Conservation (phyloP, 2,329 filamentous ascomycete genomes). For the Exophiala sp. region DNA sequence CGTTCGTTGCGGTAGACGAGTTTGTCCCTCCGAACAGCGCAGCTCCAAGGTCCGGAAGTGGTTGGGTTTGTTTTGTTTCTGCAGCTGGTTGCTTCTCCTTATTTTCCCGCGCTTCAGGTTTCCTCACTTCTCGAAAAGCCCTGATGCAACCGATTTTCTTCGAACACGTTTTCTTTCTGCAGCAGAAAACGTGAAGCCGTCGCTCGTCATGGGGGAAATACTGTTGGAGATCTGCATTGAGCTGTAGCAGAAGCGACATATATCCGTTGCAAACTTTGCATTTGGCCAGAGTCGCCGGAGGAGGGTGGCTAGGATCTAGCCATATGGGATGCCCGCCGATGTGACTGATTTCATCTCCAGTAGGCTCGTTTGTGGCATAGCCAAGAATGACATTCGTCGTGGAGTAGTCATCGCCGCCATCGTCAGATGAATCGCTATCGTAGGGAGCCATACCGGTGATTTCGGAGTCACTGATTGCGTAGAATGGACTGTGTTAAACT, state of each 20-base stretch:
- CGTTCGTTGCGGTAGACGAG: slow-evolving; percentile 35
- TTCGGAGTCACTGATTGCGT: neutral
- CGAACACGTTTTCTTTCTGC: slow-evolving; percentile 69
- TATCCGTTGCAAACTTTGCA: slow-evolving; percentile 82
- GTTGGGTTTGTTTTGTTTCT: slow-evolving; percentile 29
- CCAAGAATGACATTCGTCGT: slow-evolving; percentile 81
- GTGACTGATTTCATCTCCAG: slow-evolving; percentile 78
- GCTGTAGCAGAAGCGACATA: slow-evolving; percentile 79
- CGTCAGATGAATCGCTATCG: slow-evolving; percentile 72
- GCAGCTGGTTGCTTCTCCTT: slow-evolving; percentile 25
- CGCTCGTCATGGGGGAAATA: slow-evolving; percentile 81
- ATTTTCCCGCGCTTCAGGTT: slow-evolving; percentile 30
- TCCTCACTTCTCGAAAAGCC: slow-evolving; percentile 62
- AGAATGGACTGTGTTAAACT: neutral
- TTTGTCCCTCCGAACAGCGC: slow-evolving; percentile 57
- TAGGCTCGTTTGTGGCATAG: slow-evolving; percentile 73
- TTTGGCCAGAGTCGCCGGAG: slow-evolving; percentile 69
- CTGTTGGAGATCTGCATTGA: slow-evolving; percentile 84
- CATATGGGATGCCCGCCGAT: slow-evolving; percentile 82
- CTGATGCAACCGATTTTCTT: slow-evolving; percentile 77
- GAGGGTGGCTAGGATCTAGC: slow-evolving; percentile 65
- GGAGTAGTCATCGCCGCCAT: slow-evolving; percentile 53
- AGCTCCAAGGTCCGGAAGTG: slow-evolving; percentile 41
- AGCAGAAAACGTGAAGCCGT: slow-evolving; percentile 79
- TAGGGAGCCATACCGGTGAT: slow-evolving; percentile 61